These are phyloP conservation scores for Elsinoe perseae DNA, from an alignment of 2,329 filamentous ascomycete species.

Conservation along the genomic window DNA sequence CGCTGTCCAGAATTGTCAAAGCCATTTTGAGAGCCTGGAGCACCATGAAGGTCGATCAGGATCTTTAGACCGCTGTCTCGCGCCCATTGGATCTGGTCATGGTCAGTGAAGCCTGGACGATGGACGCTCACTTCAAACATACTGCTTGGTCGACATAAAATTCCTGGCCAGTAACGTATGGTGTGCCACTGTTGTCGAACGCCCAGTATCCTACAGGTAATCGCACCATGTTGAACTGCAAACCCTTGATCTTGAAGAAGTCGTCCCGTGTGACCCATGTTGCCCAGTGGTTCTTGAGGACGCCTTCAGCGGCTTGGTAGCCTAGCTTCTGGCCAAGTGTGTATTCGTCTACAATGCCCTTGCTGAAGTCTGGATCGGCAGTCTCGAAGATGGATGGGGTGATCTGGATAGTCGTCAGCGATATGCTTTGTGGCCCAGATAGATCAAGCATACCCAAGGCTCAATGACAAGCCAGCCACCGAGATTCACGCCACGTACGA, in stretches of 20 bases:
- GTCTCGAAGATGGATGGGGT: slow-evolving; percentile 49
- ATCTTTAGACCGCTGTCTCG: slow-evolving; percentile 46
- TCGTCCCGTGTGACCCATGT: slow-evolving; percentile 44
- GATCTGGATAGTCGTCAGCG: slow-evolving; percentile 38
- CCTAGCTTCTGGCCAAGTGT: slow-evolving; percentile 46
- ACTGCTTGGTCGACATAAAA: slow-evolving; percentile 46
- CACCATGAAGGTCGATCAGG: slow-evolving; percentile 53
- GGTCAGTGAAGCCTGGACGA: not conserved
- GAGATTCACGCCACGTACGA: slow-evolving; percentile 45
- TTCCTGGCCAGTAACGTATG: slow-evolving; percentile 47
- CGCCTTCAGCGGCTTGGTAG: slow-evolving; percentile 34
- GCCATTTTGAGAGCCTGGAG: slow-evolving; percentile 51
- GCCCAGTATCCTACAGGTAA: slow-evolving; percentile 56
- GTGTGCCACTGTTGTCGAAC: slow-evolving; percentile 42
- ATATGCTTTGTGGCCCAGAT: not conserved
- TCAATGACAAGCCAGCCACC: slow-evolving; percentile 46
- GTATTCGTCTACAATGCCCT: slow-evolving; percentile 43
- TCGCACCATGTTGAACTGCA: slow-evolving; percentile 52
- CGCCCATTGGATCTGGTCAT: slow-evolving; percentile 46
- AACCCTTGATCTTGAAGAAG: slow-evolving; percentile 49
- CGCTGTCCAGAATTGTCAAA: slow-evolving; percentile 55
- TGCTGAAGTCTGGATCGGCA: slow-evolving; percentile 21
- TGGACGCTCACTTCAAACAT: not conserved
- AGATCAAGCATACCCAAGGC: slow-evolving; percentile 28
- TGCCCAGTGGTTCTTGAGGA: slow-evolving; percentile 45